A percentile compares a stretch with the other conserved stretches of the same genome.
Conservation (phyloP, 768 basidiomycete species). For the Pulveroboletus sp. region DNA sequence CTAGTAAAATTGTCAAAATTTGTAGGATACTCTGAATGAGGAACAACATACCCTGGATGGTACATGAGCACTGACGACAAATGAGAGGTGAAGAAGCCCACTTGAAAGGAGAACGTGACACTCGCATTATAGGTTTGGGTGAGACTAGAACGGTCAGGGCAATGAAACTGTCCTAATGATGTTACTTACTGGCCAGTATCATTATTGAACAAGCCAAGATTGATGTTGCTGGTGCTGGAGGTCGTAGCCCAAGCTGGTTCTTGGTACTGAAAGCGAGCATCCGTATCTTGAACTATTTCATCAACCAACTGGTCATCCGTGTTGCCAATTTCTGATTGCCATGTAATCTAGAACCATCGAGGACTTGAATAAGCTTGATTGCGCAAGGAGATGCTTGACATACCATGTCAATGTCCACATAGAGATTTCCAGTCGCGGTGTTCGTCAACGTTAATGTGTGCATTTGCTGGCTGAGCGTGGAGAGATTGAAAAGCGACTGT, state of each 20-base stretch:
- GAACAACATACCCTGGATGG: slow-evolving; percentile 17
- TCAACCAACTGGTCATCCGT: slow-evolving; percentile 8
- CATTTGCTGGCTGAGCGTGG: slow-evolving; percentile 29
- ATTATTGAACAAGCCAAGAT: slow-evolving; percentile 39
- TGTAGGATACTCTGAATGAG: background rate
- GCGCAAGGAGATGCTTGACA: background rate
- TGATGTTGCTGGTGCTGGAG: slow-evolving; percentile 22
- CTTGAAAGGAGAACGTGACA: slow-evolving; percentile 40
- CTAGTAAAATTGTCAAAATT: slow-evolving; percentile 20
- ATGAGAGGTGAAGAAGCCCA: slow-evolving; percentile 16
- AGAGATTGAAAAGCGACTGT: slow-evolving; percentile 37
- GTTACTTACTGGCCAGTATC: slow-evolving; percentile 41
- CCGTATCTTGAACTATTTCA: slow-evolving; percentile 34
- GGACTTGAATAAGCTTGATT: background rate
- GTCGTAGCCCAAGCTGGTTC: slow-evolving; percentile 36
- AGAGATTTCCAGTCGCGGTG: slow-evolving; percentile 31
- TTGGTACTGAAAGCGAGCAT: slow-evolving; percentile 39
- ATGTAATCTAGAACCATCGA: slow-evolving; percentile 27
- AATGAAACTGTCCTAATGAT: background rate
- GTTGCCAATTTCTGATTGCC: slow-evolving; percentile 28
- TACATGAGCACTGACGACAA: slow-evolving; percentile 3
- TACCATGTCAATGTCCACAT: slow-evolving; percentile 49
- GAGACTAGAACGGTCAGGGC: slow-evolving; percentile 22
- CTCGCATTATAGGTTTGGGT: slow-evolving; percentile 35
- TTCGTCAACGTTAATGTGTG: slow-evolving; percentile 37